phyloP scores from a whole-genome alignment of 805 yeast genomes.

The Starmera dryadoides region DNA sequence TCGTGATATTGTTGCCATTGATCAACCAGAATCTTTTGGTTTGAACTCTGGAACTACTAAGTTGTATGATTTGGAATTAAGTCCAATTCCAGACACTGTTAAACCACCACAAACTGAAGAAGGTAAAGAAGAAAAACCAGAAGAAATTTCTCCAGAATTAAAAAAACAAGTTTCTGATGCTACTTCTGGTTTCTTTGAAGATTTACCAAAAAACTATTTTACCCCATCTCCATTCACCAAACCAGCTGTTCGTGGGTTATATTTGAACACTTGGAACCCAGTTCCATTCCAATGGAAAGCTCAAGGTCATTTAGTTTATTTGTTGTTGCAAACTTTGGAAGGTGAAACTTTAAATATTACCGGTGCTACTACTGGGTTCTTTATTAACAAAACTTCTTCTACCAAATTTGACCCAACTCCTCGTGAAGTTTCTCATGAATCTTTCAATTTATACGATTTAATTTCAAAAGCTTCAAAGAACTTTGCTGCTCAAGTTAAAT shows the following conservation, averaged over 20 bases:
- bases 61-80: conserved; percentile 34
- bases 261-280: conserved; percentile 81
- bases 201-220: conserved; percentile 16
- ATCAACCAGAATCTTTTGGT: conserved; percentile 35
- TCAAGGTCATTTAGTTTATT: conserved; percentile 78
- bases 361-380: conserved; percentile 74
- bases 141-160: conserved; percentile 16
- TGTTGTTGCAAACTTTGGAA: conserved; percentile 72
- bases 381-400: conserved; percentile 60
- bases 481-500: conserved; percentile 44
- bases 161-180: conserved; percentile 11
- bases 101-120: conserved; percentile 3
- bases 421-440: conserved; percentile 20
- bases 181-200: conserved; percentile 11
- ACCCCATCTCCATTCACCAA: conserved; percentile 13
- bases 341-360: conserved; percentile 75
- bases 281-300: conserved; percentile 54
- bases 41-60: conserved; percentile 43
- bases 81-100: conserved; percentile 11
- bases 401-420: conserved; percentile 63
- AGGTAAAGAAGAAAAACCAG: conserved; percentile 11
- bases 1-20: conserved; percentile 54
- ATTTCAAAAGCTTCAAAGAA: conserved; percentile 59
- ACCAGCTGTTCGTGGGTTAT: conserved; percentile 49
- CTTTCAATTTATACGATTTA: conserved; percentile 50